Base-by-base conservation (phyloP, 257 asterid genomes). In the Solanum tarapatanum region DNA sequence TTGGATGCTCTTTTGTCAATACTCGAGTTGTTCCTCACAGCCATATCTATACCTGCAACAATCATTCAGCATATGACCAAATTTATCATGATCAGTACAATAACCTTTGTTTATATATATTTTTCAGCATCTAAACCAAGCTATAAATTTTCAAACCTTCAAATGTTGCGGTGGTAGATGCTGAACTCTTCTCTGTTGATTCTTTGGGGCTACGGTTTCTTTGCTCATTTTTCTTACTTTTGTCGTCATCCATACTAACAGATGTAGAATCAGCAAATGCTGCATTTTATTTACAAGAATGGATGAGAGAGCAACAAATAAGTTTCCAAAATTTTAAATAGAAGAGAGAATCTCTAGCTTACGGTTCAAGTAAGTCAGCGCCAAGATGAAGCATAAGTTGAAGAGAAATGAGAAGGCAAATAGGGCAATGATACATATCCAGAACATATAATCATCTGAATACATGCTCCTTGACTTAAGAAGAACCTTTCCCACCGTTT, bases 401-500 rank as follows among this genome's bases (percentile, higher is more conserved):
- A 94, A 97, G 89, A 97, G 91, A 88, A 97, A 37, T 11, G 99
- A 97, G 83, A 97, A 97, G 4, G 93, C 99, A 85, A 97, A 93
- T 74, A 97, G 94, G 39, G 98, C 98, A 88, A 87, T 35, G 36
- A 97, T 77, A 69, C 98, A 95, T 41, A 95, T 75, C 99, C 99
- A 97, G 87, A 90, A 97, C 98, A 94, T 91, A 83, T 95, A 90
- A 35, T 96, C 99, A 87, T 94, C 95, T 24, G 87, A 45, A 92
- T 87, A 95, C 99, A 97, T 95, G 87, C 99, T 98, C 93, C 99
- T 95, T 84, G 92, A 43, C 88, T 88, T 94, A 28, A 97, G 97
- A 92, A 97, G 99, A 90, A 93, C 98, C 93, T 90, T 92, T 26
- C 99, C 99, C 48, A 95, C 99, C 24, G 99, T 97, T 39, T 93